Percentiles rank a stretch among this genome's conserved stretches.
Conservation (phyloP, 2,329 filamentous ascomycete species). For the Ceratocystiopsis sp. region DNA sequence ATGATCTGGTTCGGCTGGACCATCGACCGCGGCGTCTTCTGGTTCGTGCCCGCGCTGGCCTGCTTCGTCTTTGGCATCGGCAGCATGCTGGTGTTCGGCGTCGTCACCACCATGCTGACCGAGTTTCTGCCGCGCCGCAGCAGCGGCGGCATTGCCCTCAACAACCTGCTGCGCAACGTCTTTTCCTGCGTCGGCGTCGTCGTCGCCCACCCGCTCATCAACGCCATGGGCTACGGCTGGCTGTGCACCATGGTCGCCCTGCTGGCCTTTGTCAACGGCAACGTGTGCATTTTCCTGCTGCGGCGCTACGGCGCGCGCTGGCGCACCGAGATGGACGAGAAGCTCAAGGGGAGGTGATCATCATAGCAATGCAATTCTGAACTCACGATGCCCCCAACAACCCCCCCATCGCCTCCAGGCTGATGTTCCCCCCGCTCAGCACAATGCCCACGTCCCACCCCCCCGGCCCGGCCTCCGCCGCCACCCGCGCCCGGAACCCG, state of each 20-base stretch:
- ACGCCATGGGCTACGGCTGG: conserved; percentile 59
- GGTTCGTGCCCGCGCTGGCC: conserved; percentile 44
- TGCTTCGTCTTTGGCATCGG: conserved; percentile 61
- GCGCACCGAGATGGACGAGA: conserved; percentile 44
- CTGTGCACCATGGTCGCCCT: conserved; percentile 44
- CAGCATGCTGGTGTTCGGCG: conserved; percentile 62
- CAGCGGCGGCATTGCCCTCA: conserved; percentile 58
- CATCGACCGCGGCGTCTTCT: conserved; percentile 44
- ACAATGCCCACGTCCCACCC: conserved; percentile 57
- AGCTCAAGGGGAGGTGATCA: too few species aligned
- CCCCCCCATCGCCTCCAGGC: conserved; percentile 32
- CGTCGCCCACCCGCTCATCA: conserved; percentile 52
- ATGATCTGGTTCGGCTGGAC: conserved; percentile 69
- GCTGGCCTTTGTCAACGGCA: conserved; percentile 39
- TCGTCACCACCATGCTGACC: conserved; percentile 66
- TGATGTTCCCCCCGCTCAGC: conserved; percentile 43
- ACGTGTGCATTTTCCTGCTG: conserved; percentile 42
- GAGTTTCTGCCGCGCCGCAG: conserved; percentile 63
- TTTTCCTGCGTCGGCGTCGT: conserved; percentile 56
- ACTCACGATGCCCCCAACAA: conserved; percentile 22
- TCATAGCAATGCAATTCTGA: too few species aligned
- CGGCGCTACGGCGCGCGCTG: conserved; percentile 42
- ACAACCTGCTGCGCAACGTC: conserved; percentile 69
- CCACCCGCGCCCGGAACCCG: conserved; percentile 57
- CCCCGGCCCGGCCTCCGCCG: conserved; percentile 48